A percentile compares a stretch with the other conserved stretches of the same genome.
Evolutionary conservation across 2,329 filamentous ascomycete genomes (phyloP).

Genomic region (Fusarium anthophilum): DNA sequence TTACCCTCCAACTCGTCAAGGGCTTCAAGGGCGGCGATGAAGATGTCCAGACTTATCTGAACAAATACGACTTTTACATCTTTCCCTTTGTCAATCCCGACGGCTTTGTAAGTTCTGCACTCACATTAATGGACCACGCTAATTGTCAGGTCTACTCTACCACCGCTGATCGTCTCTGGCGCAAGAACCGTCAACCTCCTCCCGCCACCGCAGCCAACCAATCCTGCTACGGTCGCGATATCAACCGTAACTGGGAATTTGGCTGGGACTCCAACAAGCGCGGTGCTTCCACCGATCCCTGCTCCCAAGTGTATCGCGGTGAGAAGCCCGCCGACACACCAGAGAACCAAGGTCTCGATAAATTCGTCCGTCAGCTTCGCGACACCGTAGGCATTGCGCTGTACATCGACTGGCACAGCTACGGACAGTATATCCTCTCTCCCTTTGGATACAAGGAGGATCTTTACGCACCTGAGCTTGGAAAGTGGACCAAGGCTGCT

Average conservation of each 20-base stretch:
- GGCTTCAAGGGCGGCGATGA: conserved; percentile 51
- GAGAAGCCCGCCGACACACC: conserved; percentile 52
- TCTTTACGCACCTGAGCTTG: conserved; percentile 50
- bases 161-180: conserved; percentile 58
- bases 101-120: conserved; percentile 40
- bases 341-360: conserved; percentile 57
- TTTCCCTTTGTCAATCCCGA: conserved; percentile 61
- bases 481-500: conserved; percentile 52
- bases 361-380: conserved; percentile 45
- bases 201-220: conserved; percentile 31
- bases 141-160: conserved; percentile 54
- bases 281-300: conserved; percentile 60
- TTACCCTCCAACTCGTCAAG: conserved; percentile 56
- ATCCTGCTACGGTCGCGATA: conserved; percentile 60
- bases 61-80: conserved; percentile 68
- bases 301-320: conserved; percentile 57
- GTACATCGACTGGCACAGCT: conserved; percentile 60
- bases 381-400: conserved; percentile 51
- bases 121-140: too few relatives aligned
- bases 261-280: conserved; percentile 55
- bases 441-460: conserved; percentile 58
- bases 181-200: conserved; percentile 60
- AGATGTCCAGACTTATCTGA: conserved; percentile 54
- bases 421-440: conserved; percentile 55
- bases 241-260: conserved; percentile 65